Conservation (phyloP, 768 basidiomycete species). For the Trametes coccinea region DNA sequence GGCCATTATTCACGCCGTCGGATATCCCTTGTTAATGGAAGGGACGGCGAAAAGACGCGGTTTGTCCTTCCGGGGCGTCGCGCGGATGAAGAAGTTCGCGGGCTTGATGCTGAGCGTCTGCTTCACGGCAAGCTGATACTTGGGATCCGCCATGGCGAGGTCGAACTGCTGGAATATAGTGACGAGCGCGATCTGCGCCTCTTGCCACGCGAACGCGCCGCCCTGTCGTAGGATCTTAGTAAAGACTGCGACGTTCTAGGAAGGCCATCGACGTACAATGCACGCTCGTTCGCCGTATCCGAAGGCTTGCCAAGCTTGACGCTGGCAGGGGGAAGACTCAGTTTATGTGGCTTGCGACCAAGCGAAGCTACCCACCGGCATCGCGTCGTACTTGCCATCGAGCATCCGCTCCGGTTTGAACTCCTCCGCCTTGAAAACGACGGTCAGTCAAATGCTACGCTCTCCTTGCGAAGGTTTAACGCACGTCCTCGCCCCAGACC, state of each 20-base stretch:
- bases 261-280: constrained; percentile 21
- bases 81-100: constrained; percentile 41
- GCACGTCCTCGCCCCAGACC: constrained; percentile 50
- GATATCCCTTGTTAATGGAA: constrained; percentile 10
- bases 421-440: constrained; percentile 31
- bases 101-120: constrained; percentile 52
- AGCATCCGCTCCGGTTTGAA: constrained; percentile 51
- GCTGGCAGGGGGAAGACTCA: constrained; percentile 25
- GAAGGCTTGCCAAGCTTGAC: constrained; percentile 46
- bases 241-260: no score
- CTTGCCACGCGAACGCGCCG: constrained; percentile 50
- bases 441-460: not conserved
- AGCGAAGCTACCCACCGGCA: constrained; percentile 33
- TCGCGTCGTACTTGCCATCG: constrained; percentile 47
- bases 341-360: not conserved
- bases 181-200: constrained; percentile 42
- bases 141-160: constrained; percentile 41
- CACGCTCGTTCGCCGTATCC: constrained; percentile 28
- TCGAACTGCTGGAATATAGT: constrained; percentile 50
- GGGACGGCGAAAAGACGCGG: constrained; percentile 24
- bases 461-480: constrained; percentile 15
- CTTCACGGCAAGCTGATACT: constrained; percentile 45
- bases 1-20: not conserved
- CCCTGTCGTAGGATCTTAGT: constrained; percentile 25
- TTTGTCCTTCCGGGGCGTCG: constrained; percentile 34